These are phyloP conservation scores for Datura wrightii DNA, from an alignment of 257 asterid genomes.

Conservation along the genomic window DNA sequence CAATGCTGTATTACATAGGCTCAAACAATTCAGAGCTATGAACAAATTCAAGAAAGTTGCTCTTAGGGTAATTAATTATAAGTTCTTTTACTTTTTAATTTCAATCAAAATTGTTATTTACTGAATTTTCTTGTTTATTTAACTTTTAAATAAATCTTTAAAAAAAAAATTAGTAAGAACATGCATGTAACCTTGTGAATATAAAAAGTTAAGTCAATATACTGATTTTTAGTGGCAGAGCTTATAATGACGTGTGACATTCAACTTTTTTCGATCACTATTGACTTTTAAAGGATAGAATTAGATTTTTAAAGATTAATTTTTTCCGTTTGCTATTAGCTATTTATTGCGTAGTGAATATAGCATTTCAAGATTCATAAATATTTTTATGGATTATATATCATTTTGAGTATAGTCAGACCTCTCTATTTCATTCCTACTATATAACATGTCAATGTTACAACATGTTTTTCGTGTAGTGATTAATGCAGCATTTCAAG, in stretches of 20 bases:
- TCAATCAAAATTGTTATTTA: neutral
- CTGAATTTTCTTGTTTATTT: neutral
- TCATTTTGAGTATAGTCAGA: no score
- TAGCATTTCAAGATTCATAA: neutral
- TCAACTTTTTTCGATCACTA: neutral
- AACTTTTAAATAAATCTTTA: neutral
- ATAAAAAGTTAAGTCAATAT: no score
- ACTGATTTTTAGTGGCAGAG: neutral
- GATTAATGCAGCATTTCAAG: no score
- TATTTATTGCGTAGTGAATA: no score
- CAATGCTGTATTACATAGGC: conserved; percentile 66
- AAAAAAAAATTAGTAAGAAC: neutral
- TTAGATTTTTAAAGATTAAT: neutral
- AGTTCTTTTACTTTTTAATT: neutral
- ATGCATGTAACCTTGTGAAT: neutral
- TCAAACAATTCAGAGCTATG: conserved; percentile 78
- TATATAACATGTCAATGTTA: no score
- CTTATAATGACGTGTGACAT: neutral
- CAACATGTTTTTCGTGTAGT: no score
- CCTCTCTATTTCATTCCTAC: no score
- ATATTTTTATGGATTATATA: neutral
- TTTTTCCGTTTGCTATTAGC: neutral
- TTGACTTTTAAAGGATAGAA: neutral
- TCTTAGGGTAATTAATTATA: conserved; percentile 52
- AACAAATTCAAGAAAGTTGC: conserved; percentile 75